Evolutionary conservation across 2,329 filamentous ascomycete species (phyloP).

Genomic region (Ramichloridium luteum): DNA sequence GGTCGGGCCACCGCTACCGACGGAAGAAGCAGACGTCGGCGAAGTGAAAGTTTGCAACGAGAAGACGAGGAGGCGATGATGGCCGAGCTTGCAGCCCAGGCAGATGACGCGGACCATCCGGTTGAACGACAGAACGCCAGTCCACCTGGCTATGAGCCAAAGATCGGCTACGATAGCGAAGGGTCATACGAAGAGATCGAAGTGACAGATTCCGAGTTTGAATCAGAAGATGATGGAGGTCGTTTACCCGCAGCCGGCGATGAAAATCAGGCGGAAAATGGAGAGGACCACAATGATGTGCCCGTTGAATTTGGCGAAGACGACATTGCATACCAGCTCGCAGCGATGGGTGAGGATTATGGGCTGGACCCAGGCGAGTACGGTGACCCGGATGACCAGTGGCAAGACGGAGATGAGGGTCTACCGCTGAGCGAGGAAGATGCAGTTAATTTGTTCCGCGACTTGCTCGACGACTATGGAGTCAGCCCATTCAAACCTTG

Average conservation of each 20-base stretch:
- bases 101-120: slow-evolving; percentile 47
- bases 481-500: slow-evolving; percentile 84
- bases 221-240: slow-evolving; percentile 52
- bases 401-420: slow-evolving; percentile 61
- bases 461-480: slow-evolving; percentile 68
- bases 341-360: slow-evolving; percentile 78
- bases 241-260: neutral
- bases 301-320: slow-evolving; percentile 79
- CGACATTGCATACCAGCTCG: slow-evolving; percentile 85
- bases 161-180: slow-evolving; percentile 45
- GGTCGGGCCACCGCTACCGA: slow-evolving; percentile 10
- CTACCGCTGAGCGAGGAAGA: slow-evolving; percentile 63
- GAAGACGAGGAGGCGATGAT: slow-evolving; percentile 26
- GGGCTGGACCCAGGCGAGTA: slow-evolving; percentile 67
- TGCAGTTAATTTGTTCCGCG: slow-evolving; percentile 64
- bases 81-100: slow-evolving; percentile 21
- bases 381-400: slow-evolving; percentile 47
- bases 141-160: slow-evolving; percentile 17
- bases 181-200: slow-evolving; percentile 65
- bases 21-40: slow-evolving; percentile 12
- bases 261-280: slow-evolving; percentile 35
- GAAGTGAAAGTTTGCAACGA: slow-evolving; percentile 22
- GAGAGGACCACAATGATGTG: slow-evolving; percentile 28
- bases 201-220: slow-evolving; percentile 48
- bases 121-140: slow-evolving; percentile 43